phyloP scores from a whole-genome alignment of 2,329 filamentous ascomycete genomes.

The Stachybotrys elegans region DNA sequence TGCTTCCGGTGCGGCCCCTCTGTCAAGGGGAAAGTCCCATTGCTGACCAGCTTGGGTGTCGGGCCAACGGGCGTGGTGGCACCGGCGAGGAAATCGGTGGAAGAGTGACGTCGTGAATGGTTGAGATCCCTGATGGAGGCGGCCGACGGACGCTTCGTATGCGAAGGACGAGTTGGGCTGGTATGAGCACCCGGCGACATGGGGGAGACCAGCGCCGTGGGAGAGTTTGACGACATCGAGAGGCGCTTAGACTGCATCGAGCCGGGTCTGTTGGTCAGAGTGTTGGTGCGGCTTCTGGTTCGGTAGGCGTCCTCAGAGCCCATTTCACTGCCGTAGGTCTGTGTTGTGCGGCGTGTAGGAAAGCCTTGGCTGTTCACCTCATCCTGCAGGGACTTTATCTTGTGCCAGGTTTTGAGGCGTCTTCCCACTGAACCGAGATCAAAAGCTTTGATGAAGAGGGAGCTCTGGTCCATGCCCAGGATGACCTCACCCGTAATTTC shows the following conservation, averaged over 20 bases:
- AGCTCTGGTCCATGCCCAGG: slow-evolving; percentile 90
- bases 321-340: slow-evolving; percentile 53
- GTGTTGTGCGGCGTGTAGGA: slow-evolving; percentile 46
- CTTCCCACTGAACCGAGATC: slow-evolving; percentile 87
- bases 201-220: slow-evolving; percentile 36
- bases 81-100: slow-evolving; percentile 62
- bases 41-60: slow-evolving; percentile 35
- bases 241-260: slow-evolving; percentile 43
- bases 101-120: slow-evolving; percentile 82
- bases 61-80: slow-evolving; percentile 14
- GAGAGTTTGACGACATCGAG: slow-evolving; percentile 45
- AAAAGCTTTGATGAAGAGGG: slow-evolving; percentile 92
- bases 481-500: slow-evolving; percentile 94
- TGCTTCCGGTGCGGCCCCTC: slow-evolving; percentile 55
- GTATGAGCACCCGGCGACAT: slow-evolving; percentile 36
- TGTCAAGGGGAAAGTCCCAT: slow-evolving; percentile 35
- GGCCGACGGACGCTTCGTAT: slow-evolving; percentile 65
- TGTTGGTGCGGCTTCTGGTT: slow-evolving; percentile 52
- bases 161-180: slow-evolving; percentile 39
- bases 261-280: slow-evolving; percentile 46
- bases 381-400: slow-evolving; percentile 86
- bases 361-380: slow-evolving; percentile 59
- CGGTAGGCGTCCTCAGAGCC: slow-evolving; percentile 49
- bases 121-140: slow-evolving; percentile 78
- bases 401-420: slow-evolving; percentile 92